Evolutionary conservation across 2,329 filamentous ascomycete species (phyloP), one percentile per base, ranked within the genome.

Genomic region (Camillea tinctor): DNA sequence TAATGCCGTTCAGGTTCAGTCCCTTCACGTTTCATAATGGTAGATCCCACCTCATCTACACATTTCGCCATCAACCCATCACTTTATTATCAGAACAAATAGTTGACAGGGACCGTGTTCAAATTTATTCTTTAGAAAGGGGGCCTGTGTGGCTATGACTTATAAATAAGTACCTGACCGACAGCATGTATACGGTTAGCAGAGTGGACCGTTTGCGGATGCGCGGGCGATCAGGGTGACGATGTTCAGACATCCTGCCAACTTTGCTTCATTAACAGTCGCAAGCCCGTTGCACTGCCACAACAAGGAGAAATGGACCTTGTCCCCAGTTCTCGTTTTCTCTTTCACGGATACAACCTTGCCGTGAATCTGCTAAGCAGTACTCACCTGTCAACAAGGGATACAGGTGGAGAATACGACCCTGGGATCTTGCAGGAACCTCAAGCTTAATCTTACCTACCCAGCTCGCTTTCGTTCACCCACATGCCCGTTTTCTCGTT

Each of bases 401-500:
- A 11, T 44, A 15, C 11, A 15, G 11, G 5, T n/a, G 15, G 36
- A 17, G 36, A 44, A 6, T 44, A n/a, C 11, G 36, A 44, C 11
- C 13, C 17, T 11, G 36, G 36, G 36, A 44, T 44, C 36, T 44
- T 17, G 36, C 36, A 36, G 21, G 49, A 50, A 15, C 17, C 19
- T 19, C 49, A 50, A 50, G 49, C 49, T 57, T 30, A 56, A 61
- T 58, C 24, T 52, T 44, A 59, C 63, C 44, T 36, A 53, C 50
- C 24, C 48, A 48, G 36, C 20, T 23, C 49, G 21, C 1, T 19
- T 50, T 36, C 51, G 15, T 40, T 51, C 26, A 20, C n/a, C 55
- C 36, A 44, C 17, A 15, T 40, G 13, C n/a, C 40, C 19, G 48
- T 58, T 48, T 54, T 58, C 49, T 58, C 57, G 64, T 64, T 64